Evolutionary conservation across 2,329 filamentous ascomycete genomes (phyloP).

Genomic region (Graphiopsis chlorocephala): DNA sequence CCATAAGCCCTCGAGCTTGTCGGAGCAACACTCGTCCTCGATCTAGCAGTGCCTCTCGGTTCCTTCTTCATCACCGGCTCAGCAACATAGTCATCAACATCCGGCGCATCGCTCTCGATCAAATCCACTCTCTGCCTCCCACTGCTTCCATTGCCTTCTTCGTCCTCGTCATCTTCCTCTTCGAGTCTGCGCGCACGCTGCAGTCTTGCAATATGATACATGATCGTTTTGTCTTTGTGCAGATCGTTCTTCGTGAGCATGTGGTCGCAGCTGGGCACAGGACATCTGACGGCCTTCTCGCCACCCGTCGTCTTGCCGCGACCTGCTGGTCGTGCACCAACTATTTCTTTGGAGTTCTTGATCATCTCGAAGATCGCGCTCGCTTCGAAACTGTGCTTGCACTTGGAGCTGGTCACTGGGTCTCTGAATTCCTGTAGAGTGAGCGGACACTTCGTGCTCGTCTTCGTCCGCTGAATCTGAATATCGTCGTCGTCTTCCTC

Average conservation of each 20-base stretch:
- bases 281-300: slow-evolving; percentile 53
- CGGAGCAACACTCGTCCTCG: slow-evolving; percentile 2
- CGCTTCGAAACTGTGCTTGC: slow-evolving; percentile 72
- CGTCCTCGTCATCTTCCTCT: slow-evolving; percentile 45
- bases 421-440: slow-evolving; percentile 63
- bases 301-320: slow-evolving; percentile 22
- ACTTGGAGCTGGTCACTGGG: slow-evolving; percentile 64
- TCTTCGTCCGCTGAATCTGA: slow-evolving; percentile 60
- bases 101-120: slow-evolving; percentile 28
- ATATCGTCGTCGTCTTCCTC: slow-evolving; percentile 66
- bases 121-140: slow-evolving; percentile 28
- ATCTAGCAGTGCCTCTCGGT: slow-evolving; percentile 11
- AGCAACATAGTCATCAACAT: slow-evolving; percentile 24
- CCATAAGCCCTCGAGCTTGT: slow-evolving; percentile 15
- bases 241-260: slow-evolving; percentile 54
- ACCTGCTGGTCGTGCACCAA: slow-evolving; percentile 19
- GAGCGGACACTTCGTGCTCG: slow-evolving; percentile 68
- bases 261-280: slow-evolving; percentile 62
- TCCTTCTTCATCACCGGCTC: slow-evolving; percentile 18
- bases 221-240: slow-evolving; percentile 54
- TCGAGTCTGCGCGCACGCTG: slow-evolving; percentile 45
- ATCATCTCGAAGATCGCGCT: slow-evolving; percentile 58
- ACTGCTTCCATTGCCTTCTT: slow-evolving; percentile 30
- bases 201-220: slow-evolving; percentile 58
- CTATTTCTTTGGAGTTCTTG: slow-evolving; percentile 20